Conservation (phyloP, 2,329 filamentous ascomycete species). For the Sporothrix brunneoviolacea region DNA sequence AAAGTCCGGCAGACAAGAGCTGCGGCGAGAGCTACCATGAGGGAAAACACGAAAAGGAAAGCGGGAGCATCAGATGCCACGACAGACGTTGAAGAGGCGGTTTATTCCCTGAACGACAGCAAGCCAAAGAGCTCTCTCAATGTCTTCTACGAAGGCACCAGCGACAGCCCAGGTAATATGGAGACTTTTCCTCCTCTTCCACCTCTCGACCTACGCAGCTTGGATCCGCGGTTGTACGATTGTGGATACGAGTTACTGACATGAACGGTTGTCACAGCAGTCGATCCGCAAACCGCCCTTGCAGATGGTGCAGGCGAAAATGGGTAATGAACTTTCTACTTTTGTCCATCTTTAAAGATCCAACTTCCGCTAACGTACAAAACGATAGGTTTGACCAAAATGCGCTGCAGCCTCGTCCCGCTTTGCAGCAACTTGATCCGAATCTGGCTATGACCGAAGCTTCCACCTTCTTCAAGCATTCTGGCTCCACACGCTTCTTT, state of each 20-base stretch:
- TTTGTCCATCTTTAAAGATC: no score
- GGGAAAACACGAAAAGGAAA: slow-evolving; percentile 2
- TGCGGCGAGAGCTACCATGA: neutral
- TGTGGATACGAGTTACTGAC: neutral
- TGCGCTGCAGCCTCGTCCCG: slow-evolving; percentile 3
- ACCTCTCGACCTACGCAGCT: no score
- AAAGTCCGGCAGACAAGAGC: slow-evolving; percentile 3
- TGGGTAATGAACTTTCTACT: slow-evolving; percentile 10
- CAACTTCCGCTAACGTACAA: no score
- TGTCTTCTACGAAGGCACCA: slow-evolving; percentile 14
- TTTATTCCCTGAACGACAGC: neutral
- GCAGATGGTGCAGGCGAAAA: slow-evolving; percentile 6
- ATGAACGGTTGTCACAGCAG: neutral
- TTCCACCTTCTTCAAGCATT: slow-evolving; percentile 10
- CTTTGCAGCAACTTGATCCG: slow-evolving; percentile 17
- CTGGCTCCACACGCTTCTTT: slow-evolving; percentile 8
- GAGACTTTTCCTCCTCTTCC: neutral
- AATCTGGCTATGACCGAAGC: slow-evolving; percentile 15
- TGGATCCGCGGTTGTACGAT: neutral
- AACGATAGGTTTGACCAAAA: slow-evolving; percentile 12
- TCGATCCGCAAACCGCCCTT: slow-evolving; percentile 3
- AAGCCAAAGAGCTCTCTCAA: slow-evolving; percentile 1
- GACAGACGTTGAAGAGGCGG: neutral
- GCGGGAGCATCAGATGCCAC: neutral
- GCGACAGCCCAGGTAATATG: slow-evolving; percentile 7